Conservation (phyloP, 2,329 filamentous ascomycete genomes). For the Leptoxyphium fumago region DNA sequence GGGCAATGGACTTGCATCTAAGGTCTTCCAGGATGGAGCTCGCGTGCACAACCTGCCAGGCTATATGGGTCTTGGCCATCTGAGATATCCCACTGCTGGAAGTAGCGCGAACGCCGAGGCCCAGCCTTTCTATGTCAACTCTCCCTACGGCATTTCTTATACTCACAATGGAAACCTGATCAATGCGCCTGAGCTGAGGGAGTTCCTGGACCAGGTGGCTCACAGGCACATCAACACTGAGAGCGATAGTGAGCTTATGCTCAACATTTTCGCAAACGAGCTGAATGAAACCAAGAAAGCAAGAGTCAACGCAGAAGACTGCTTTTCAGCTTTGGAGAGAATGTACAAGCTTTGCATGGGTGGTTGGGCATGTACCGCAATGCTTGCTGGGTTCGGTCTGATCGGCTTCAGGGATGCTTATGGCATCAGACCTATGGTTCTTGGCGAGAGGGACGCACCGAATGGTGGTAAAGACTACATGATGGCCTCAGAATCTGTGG, state of each 20-base stretch:
- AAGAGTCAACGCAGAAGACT: slow-evolving; percentile 62
- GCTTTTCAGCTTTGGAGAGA: slow-evolving; percentile 55
- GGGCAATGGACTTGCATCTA: slow-evolving; percentile 73
- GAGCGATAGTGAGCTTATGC: slow-evolving; percentile 72
- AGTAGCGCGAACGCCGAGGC: slow-evolving; percentile 73
- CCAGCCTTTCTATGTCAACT: slow-evolving; percentile 86
- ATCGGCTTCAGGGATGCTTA: slow-evolving; percentile 67
- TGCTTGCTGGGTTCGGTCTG: slow-evolving; percentile 69
- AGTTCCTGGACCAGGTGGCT: slow-evolving; percentile 61
- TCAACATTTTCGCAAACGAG: slow-evolving; percentile 78
- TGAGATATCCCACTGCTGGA: slow-evolving; percentile 81
- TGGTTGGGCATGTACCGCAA: slow-evolving; percentile 65
- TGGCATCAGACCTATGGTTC: slow-evolving; percentile 68
- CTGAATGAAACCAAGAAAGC: slow-evolving; percentile 68
- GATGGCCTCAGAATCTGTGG: slow-evolving; percentile 80
- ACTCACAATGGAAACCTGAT: slow-evolving; percentile 83
- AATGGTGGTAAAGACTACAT: slow-evolving; percentile 61
- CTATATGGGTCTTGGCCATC: slow-evolving; percentile 72
- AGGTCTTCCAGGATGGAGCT: slow-evolving; percentile 69
- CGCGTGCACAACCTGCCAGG: slow-evolving; percentile 62
- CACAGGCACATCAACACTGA: slow-evolving; percentile 84
- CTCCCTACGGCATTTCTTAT: slow-evolving; percentile 66
- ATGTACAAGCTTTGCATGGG: slow-evolving; percentile 63
- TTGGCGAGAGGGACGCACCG: slow-evolving; percentile 50
- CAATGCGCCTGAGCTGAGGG: slow-evolving; percentile 55